A percentile compares a stretch with the other conserved stretches of the same genome.
Evolutionary conservation across 805 yeast species (phyloP).

Genomic region (Brettanomyces anomalus): DNA sequence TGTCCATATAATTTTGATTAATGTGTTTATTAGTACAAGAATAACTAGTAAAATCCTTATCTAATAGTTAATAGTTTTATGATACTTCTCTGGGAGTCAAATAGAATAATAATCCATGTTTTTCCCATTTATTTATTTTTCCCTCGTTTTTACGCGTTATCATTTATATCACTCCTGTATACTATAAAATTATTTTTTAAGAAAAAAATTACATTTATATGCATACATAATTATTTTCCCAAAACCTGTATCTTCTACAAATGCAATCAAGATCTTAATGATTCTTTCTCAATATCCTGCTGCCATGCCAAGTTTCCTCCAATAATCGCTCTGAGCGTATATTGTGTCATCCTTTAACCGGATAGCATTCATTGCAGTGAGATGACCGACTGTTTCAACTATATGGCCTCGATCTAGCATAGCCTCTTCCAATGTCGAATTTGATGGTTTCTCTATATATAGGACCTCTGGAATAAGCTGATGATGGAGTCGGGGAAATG

Average conservation of each 20-base stretch:
- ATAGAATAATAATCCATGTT: no score
- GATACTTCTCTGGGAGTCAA: no score
- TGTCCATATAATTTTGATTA: neutral
- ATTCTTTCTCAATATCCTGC: constrained; percentile 44
- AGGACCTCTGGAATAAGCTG: constrained; percentile 71
- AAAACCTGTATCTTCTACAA: neutral
- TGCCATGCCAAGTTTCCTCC: constrained; percentile 79
- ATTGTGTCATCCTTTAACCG: constrained; percentile 30
- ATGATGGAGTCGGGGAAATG: constrained; percentile 82
- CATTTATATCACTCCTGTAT: neutral
- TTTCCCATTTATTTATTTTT: no score
- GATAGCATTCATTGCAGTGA: constrained; percentile 53
- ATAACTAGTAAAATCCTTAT: no score
- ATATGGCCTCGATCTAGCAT: constrained; percentile 42
- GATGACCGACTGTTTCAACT: constrained; percentile 32
- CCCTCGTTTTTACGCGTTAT: neutral
- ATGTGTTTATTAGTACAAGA: no score
- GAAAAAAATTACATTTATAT: neutral
- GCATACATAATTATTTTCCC: neutral
- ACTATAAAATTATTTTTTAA: no score
- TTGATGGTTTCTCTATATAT: constrained; percentile 50
- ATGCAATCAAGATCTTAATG: neutral
- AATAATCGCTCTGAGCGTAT: constrained; percentile 80
- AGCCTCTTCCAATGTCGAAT: constrained; percentile 26
- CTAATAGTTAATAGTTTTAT: no score